Conservation (phyloP, 495 filamentous ascomycete species). For the Penicillium fimorum region DNA sequence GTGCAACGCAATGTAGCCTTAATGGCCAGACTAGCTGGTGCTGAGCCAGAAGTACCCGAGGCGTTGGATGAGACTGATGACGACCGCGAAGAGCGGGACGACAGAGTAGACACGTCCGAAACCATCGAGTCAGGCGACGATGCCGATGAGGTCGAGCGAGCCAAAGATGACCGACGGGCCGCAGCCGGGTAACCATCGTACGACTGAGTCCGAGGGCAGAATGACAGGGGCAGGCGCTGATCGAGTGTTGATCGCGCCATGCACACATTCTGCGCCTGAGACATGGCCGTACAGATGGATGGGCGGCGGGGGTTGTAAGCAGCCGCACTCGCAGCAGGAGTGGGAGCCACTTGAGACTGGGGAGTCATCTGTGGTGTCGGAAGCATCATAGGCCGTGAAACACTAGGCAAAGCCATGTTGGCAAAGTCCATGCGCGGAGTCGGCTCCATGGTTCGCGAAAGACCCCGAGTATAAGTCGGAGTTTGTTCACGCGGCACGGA, state of each 20-base stretch:
- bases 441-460: constrained; percentile 62
- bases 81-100: constrained; percentile 64
- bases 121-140: constrained; percentile 92
- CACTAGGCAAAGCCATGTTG: constrained; percentile 44
- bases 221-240: constrained; percentile 49
- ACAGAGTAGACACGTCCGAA: constrained; percentile 68
- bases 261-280: constrained; percentile 64
- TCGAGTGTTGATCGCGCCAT: constrained; percentile 62
- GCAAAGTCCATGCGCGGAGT: constrained; percentile 33
- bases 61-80: constrained; percentile 73
- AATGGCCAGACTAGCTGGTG: constrained; percentile 66
- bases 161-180: constrained; percentile 70
- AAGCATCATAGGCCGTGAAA: constrained; percentile 63
- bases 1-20: constrained; percentile 82
- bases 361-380: constrained; percentile 81
- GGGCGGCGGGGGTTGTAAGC: constrained; percentile 52
- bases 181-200: constrained; percentile 48
- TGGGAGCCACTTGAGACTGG: constrained; percentile 67
- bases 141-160: constrained; percentile 70
- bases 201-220: constrained; percentile 52
- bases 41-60: constrained; percentile 62
- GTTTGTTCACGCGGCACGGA: constrained; percentile 40
- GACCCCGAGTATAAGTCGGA: constrained; percentile 42
- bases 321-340: constrained; percentile 86
- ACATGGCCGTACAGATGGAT: constrained; percentile 79